These are phyloP conservation scores for Monosporozyma unispora DNA, from an alignment of 805 yeast genomes.

Conservation along the genomic window DNA sequence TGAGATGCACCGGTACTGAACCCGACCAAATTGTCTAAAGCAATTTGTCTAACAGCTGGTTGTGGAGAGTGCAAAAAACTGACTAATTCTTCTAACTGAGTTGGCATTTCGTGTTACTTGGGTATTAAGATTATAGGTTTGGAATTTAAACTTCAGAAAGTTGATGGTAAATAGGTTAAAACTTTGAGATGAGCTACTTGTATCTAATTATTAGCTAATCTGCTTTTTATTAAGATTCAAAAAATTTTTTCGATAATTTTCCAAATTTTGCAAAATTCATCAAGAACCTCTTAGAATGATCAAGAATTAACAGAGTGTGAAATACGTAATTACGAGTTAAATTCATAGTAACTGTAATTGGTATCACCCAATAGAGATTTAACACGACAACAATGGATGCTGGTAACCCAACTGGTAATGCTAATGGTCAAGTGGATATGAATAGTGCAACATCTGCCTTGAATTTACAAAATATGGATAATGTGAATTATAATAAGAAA, in stretches of 20 bases:
- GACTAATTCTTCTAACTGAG: slow-evolving; percentile 55
- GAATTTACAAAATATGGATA: slow-evolving; percentile 5
- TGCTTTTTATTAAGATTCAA: background rate
- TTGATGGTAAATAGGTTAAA: background rate
- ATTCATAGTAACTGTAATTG: background rate
- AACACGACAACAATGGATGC: background rate
- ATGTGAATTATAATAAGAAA: slow-evolving; percentile 20
- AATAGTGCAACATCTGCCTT: background rate
- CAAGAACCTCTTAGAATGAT: background rate
- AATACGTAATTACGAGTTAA: background rate
- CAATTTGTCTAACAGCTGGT: slow-evolving; percentile 71
- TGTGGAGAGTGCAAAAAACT: slow-evolving; percentile 75
- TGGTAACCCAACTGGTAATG: background rate
- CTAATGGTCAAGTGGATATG: background rate
- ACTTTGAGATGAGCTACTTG: background rate
- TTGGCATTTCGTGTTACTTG: slow-evolving; percentile 32
- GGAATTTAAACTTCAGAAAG: background rate
- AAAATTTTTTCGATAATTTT: background rate
- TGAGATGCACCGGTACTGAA: slow-evolving; percentile 65
- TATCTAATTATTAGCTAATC: background rate
- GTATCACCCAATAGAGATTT: background rate
- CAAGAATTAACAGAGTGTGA: background rate
- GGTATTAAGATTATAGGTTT: background rate
- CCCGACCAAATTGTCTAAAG: slow-evolving; percentile 75
- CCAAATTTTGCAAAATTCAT: background rate